A percentile compares a stretch with the other conserved stretches of the same genome.
These are phyloP conservation scores for Didymella segeticola DNA, from an alignment of 2,329 filamentous ascomycete genomes.

Conservation along the genomic window DNA sequence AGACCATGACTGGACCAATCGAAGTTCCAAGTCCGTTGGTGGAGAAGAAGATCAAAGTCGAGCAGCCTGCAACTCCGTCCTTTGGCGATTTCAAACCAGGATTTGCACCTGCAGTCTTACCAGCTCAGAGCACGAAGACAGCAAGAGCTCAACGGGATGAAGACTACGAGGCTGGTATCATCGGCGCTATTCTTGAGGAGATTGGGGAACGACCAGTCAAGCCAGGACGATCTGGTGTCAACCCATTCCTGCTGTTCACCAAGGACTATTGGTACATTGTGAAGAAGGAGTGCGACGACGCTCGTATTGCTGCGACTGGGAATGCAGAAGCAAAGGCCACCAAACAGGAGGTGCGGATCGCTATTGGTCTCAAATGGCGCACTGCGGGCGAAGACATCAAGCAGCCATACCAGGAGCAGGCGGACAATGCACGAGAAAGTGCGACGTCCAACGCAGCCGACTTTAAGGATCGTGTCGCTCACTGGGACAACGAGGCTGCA, in stretches of 20 bases:
- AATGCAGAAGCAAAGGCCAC: constrained; percentile 71
- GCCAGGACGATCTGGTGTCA: constrained; percentile 76
- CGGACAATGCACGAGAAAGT: constrained; percentile 70
- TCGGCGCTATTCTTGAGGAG: constrained; percentile 61
- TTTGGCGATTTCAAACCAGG: constrained; percentile 28
- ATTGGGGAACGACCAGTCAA: constrained; percentile 78
- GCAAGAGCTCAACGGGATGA: constrained; percentile 41
- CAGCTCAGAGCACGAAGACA: constrained; percentile 27
- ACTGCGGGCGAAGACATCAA: constrained; percentile 73
- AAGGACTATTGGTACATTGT: constrained; percentile 72
- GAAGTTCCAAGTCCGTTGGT: constrained; percentile 76
- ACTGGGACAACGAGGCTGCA: constrained; percentile 75
- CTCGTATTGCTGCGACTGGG: constrained; percentile 68
- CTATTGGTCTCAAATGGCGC: constrained; percentile 91
- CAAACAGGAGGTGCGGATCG: constrained; percentile 78
- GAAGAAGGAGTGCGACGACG: constrained; percentile 71
- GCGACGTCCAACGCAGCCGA: constrained; percentile 65
- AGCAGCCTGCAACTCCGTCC: constrained; percentile 22
- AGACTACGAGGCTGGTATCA: constrained; percentile 65
- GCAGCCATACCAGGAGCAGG: constrained; percentile 78
- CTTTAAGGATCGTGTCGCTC: constrained; percentile 67
- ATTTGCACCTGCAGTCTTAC: constrained; percentile 29
- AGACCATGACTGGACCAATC: constrained; percentile 81
- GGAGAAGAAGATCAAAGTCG: constrained; percentile 56
- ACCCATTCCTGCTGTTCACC: constrained; percentile 89